Conservation (phyloP, 148 eudicot genomes). For the Heliosperma pusillum region DNA sequence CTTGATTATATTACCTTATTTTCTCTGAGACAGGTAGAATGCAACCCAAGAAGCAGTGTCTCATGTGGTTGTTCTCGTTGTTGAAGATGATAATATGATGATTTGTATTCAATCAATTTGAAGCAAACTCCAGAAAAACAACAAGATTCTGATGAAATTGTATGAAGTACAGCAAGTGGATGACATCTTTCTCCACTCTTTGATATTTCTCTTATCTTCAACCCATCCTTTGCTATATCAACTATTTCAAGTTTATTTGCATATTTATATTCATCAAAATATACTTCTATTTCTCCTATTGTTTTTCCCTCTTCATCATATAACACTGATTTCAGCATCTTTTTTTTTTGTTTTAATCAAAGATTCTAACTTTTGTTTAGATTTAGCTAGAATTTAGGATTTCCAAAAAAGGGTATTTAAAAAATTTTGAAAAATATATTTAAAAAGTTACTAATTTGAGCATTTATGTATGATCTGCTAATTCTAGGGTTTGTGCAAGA, state of each 20-base stretch:
- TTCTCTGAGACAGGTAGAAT: conserved; percentile 83
- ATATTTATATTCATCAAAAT: conserved; percentile 39
- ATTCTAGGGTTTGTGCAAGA: neutral
- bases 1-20: conserved; percentile 65
- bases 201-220: conserved; percentile 63
- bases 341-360: conserved; percentile 6
- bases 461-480: neutral
- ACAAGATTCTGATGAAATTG: conserved; percentile 25
- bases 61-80: conserved; percentile 37
- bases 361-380: neutral
- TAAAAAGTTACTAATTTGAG: neutral
- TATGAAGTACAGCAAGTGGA: conserved; percentile 86
- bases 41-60: conserved; percentile 61
- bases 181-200: conserved; percentile 84
- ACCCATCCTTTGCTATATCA: conserved; percentile 38
- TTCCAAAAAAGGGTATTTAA: neutral
- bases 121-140: conserved; percentile 48
- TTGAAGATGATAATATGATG: conserved; percentile 21
- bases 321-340: conserved; percentile 49
- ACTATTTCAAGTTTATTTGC: conserved; percentile 15
- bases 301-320: conserved; percentile 65
- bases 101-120: conserved; percentile 73
- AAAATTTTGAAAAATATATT: neutral
- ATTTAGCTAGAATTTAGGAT: neutral
- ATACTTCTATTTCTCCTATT: conserved; percentile 78